These are phyloP conservation scores for Carex parvula DNA, from an alignment of 176 grass and related monocot genomes.

Conservation along the genomic window DNA sequence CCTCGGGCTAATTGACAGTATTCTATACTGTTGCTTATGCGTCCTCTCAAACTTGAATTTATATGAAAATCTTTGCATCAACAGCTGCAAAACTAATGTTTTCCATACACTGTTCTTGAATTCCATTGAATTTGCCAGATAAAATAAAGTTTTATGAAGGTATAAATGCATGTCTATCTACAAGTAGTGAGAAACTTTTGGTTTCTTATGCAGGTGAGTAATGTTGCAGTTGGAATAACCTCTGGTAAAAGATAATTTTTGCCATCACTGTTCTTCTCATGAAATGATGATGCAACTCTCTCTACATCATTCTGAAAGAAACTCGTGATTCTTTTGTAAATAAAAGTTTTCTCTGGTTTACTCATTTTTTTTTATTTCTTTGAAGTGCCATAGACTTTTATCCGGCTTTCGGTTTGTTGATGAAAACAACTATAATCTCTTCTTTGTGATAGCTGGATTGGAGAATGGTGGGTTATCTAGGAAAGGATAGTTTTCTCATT, in stretches of 20 bases:
- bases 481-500: not conserved
- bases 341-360: not conserved
- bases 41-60: not conserved
- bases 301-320: not conserved
- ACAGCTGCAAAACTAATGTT: not conserved
- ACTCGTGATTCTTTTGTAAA: constrained; percentile 21
- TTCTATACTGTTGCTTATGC: not conserved
- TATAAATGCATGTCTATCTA: not conserved
- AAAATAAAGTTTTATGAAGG: not conserved
- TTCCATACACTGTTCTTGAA: not conserved
- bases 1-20: not conserved
- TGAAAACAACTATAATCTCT: constrained; percentile 14
- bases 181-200: constrained; percentile 8
- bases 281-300: not conserved
- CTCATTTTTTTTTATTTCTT: not conserved
- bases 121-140: not conserved
- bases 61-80: not conserved
- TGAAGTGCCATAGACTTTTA: not conserved
- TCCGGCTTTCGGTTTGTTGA: not conserved
- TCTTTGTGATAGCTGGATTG: constrained; percentile 31
- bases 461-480: not conserved
- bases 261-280: not conserved
- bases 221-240: constrained; percentile 61
- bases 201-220: constrained; percentile 53
- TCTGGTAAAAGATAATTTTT: constrained; percentile 38